Evolutionary conservation across 108 stramenopile species (phyloP), one percentile per base, ranked within the genome.

Genomic region (Cafeteria roenbergensis): DNA sequence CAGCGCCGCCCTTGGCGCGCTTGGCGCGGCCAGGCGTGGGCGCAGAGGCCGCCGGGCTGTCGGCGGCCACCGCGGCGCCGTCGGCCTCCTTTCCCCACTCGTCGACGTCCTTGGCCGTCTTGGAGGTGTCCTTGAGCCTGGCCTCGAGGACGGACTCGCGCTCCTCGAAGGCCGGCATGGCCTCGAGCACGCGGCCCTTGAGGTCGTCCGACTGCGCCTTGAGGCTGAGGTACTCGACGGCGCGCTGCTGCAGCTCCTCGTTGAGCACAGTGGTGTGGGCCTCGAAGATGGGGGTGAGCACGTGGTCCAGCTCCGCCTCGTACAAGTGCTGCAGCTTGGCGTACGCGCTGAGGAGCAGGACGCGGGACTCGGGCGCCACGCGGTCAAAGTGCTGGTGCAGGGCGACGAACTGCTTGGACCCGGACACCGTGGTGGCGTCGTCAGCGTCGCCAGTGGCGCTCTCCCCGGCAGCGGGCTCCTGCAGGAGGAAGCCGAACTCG

Each of bases 401-500:
- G 34, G 88, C 90, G 35, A 80, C 80, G 65, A 96, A 93, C 75
- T 93, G 92, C 42, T 48, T 48, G 42, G 6, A 8, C 21, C 20
- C 21, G 8, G 24, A 28, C 33, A 25, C 51, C 26, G 9, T 42
- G 3, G 36, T 24, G n/a, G n/a, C n/a, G n/a, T n/a, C n/a, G 22
- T 63, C 17, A 4, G 34, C 36, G 3, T 25, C 61, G 4, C 29
- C 61, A n/a, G 4, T 6, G 57, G 54, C 14, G 28, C 29, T 57
- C 67, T 24, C 31, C 63, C 21, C 60, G 37, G 88, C 85, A 22
- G 88, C 87, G 68, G 89, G 75, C 72, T 93, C 91, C 1, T 90
- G 90, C 51, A 97, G 89, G 62, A 92, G 76, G 75, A 91, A 93
- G 9, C 95, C 95, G 67, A 94, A 94, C 73, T 97, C 95, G 28